These are phyloP conservation scores for Toxicodendron radicans DNA, from an alignment of 345 rosid genomes.

Conservation along the genomic window DNA sequence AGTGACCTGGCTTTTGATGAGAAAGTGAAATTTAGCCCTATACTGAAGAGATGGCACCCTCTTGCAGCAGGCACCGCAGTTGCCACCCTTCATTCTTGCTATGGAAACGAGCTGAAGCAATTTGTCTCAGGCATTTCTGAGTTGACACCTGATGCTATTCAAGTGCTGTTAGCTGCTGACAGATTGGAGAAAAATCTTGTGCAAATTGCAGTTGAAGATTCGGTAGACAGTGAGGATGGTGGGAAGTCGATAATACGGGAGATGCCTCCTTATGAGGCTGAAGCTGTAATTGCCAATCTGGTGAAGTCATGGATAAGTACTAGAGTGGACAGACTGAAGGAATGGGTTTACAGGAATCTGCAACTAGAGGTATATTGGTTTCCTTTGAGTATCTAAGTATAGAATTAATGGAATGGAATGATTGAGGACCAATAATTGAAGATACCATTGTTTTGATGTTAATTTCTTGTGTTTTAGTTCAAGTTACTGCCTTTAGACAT, in stretches of 20 bases:
- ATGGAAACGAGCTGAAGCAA: slow-evolving; percentile 68
- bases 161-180: slow-evolving; percentile 91
- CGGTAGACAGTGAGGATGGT: slow-evolving; percentile 96
- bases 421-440: neutral
- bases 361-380: slow-evolving; percentile 69
- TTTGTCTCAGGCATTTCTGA: slow-evolving; percentile 72
- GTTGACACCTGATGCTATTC: slow-evolving; percentile 84
- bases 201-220: slow-evolving; percentile 94
- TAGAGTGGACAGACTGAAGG: slow-evolving; percentile 77
- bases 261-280: slow-evolving; percentile 98
- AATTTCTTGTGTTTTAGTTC: neutral
- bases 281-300: slow-evolving; percentile 68
- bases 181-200: slow-evolving; percentile 96
- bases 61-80: slow-evolving; percentile 92
- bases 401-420: slow-evolving; percentile 1
- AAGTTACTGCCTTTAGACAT: neutral
- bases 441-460: too few species aligned
- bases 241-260: slow-evolving; percentile 94
- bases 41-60: slow-evolving; percentile 93
- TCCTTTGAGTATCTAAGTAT: neutral
- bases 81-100: slow-evolving; percentile 93
- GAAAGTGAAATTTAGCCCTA: slow-evolving; percentile 81
- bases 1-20: slow-evolving; percentile 76
- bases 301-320: slow-evolving; percentile 81
- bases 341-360: slow-evolving; percentile 83